phyloP scores from a whole-genome alignment of 2,329 filamentous ascomycete genomes.

The Monilinia polystroma region DNA sequence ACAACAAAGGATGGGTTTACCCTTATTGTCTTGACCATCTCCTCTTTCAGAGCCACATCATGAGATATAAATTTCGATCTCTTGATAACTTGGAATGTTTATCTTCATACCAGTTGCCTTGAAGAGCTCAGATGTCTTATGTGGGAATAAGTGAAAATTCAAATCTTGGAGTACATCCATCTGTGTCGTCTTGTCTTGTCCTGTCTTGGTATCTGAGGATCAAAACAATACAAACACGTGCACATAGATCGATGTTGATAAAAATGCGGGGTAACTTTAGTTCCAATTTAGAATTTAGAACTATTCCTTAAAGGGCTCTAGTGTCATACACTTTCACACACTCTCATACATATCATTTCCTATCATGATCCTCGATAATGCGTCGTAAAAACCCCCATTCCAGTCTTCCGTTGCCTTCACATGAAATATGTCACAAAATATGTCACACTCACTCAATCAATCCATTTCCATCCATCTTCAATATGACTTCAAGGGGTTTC shows the following conservation, averaged over 20 bases:
- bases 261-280: constrained; percentile 17
- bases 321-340: not conserved
- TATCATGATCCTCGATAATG: constrained; percentile 8
- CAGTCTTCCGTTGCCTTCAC: not conserved
- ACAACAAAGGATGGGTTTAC: constrained; percentile 9
- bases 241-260: not conserved
- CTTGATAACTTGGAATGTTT: not conserved
- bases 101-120: not conserved
- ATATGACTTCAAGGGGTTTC: not conserved
- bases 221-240: no score
- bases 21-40: not conserved
- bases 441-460: not conserved
- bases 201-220: not conserved
- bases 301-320: not conserved
- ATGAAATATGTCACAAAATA: not conserved
- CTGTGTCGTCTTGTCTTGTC: not conserved
- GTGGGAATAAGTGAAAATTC: not conserved
- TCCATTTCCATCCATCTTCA: not conserved
- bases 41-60: not conserved
- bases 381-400: not conserved
- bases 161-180: not conserved
- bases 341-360: not conserved
- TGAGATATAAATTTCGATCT: not conserved
- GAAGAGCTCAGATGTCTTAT: not conserved
- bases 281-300: no score